These are phyloP conservation scores for Pseudognaphalium luteoalbum DNA, from an alignment of 129 eudicot genomes.

Conservation along the genomic window DNA sequence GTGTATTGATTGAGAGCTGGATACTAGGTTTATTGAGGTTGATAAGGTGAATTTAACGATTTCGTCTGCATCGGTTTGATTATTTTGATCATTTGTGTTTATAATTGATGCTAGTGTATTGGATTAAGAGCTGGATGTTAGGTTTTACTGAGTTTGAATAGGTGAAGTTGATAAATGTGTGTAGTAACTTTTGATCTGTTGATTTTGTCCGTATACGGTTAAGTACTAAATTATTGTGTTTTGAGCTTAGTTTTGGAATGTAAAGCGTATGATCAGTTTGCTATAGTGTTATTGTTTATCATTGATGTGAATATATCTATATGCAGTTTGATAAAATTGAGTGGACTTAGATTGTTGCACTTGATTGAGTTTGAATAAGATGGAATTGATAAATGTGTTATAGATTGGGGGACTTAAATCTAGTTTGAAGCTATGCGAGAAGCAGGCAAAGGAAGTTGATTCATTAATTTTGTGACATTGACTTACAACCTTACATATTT, in stretches of 20 bases:
- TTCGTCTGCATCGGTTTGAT: neutral
- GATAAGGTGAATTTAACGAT: neutral
- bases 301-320: neutral
- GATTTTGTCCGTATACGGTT: neutral
- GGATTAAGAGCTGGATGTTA: neutral
- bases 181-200: neutral
- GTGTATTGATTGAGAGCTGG: neutral
- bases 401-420: neutral
- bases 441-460: neutral
- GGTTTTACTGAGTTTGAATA: neutral
- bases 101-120: neutral
- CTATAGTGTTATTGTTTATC: neutral
- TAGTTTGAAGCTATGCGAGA: conserved; percentile 10
- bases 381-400: neutral
- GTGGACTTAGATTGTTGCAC: neutral
- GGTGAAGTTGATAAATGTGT: neutral
- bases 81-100: neutral
- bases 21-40: neutral
- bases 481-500: too few relatives aligned
- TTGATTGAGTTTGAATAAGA: neutral
- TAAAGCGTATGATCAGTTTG: conserved; percentile 16
- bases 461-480: too few relatives aligned
- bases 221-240: too few relatives aligned
- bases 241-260: neutral
- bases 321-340: neutral